Evolutionary conservation across 345 rosid genomes (phyloP), one percentile per base, ranked within the genome.

Genomic region (Rhizophora mangle): DNA sequence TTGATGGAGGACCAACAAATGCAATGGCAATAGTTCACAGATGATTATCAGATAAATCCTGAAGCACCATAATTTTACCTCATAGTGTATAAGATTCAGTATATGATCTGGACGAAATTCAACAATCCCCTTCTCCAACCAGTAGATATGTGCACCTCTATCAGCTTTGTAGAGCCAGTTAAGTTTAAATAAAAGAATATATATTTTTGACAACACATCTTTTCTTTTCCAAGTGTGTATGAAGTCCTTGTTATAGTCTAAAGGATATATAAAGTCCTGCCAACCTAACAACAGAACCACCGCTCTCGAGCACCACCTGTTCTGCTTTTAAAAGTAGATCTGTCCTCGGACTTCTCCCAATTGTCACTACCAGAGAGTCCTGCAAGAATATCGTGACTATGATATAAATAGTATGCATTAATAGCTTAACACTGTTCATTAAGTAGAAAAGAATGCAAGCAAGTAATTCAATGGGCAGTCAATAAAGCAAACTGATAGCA

Each of bases 191-290:
- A 62, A 60, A 76, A 55, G 59, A 63, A 60, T 36, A 36, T 31
- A 43, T 21, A 24, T 6, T 22, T 36, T 0, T 57, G 30, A 63
- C 2, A 6, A 13, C 57, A 64, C 55, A 31, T 61, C 18, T 65
- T 71, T 64, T 32, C 30, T 73, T 64, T 73, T 53, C 53, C 63
- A 46, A 68, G 68, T 58, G 53, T 31, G 47, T 43, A 75, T 29
- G 21, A 24, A 27, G 30, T 62, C 34, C 31, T 70, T 68, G 49
- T 1, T 47, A 58, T 59, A 32, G 22, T 55, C 16, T 29, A 74
- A 84, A 95, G 99, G 99, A 95, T 95, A 95, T 95, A 77, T 95
- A 92, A 60, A 95, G 97, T 75, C 97, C 96, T 64, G 96, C 96
- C 77, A 95, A 77, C 88, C 97, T 78, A 77, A 92, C 76, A 62